A percentile compares a stretch with the other conserved stretches of the same genome.
Conservation (phyloP, 768 basidiomycete species). For the Amanita subjunquillea region DNA sequence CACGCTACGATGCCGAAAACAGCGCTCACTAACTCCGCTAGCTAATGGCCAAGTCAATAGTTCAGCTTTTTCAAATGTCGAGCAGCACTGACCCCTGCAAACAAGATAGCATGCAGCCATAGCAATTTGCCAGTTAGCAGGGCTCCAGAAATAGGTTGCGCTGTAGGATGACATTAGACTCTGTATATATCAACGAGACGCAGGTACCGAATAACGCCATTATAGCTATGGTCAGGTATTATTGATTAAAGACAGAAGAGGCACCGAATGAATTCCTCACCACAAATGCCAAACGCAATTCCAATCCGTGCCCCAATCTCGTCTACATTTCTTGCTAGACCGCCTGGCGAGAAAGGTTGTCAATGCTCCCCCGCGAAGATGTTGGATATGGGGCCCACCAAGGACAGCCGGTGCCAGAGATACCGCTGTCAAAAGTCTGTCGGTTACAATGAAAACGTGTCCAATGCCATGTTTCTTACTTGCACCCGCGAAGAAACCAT, state of each 20-base stretch:
- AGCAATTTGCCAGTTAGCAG: conserved; percentile 31
- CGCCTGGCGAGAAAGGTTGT: conserved; percentile 9
- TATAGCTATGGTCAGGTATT: conserved; percentile 9
- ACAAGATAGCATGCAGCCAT: conserved; percentile 24
- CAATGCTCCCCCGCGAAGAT: not conserved
- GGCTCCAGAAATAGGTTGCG: conserved; percentile 40
- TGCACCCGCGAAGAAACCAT: conserved; percentile 37
- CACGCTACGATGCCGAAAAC: not conserved
- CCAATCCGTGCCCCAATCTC: conserved; percentile 42
- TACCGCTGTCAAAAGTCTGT: conserved; percentile 10
- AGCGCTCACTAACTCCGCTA: not conserved
- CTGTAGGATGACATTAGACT: conserved; percentile 11
- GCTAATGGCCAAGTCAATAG: not conserved
- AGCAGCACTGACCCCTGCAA: conserved; percentile 3
- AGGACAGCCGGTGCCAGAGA: conserved; percentile 20
- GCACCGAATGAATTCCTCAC: conserved; percentile 13
- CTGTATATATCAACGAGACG: not conserved
- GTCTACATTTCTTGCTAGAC: conserved; percentile 27
- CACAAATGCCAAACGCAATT: conserved; percentile 30
- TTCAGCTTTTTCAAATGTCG: not conserved
- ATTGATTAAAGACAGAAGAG: not conserved
- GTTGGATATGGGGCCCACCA: conserved; percentile 11
- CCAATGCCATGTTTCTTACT: conserved; percentile 12
- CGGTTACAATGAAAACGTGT: not conserved
- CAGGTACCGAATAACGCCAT: conserved; percentile 25